Base-by-base conservation (phyloP, 148 eudicot species). In the Gaultheria prostrata region DNA sequence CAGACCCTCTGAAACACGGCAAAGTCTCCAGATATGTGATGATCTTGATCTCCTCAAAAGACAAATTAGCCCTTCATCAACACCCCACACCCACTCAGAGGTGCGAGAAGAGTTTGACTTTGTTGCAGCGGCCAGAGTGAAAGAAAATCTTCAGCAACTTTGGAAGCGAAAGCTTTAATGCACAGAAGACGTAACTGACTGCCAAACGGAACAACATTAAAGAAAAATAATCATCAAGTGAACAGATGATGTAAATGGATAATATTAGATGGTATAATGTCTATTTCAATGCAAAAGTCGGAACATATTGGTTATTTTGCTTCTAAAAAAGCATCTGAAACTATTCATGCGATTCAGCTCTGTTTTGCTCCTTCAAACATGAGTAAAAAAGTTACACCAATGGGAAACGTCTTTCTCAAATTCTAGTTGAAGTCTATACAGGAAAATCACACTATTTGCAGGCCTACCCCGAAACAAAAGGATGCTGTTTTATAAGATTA, bases 81-180 rank as follows among this genome's bases (percentile, higher is more conserved):
- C 85, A 88, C 92, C 92, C 97, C 97, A 92, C 99, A 94, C 98
- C 95, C 84, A 45, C 86, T 86, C 85, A 82, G 94, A 89, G 98
- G 99, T 93, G 97, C 90, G 95, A 92, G 97, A 88, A 88, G 80
- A 88, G 83, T 89, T 87, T 75, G 83, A 88, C 72, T 87, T 92
- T 89, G 72, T 87, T 87, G 89, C 88, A 94, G 94, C 93, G 87
- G 99, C 99, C 99, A 94, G 99, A 93, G 94, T 97, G 97, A 91
- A 93, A 53, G 79, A 74, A 73, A 74, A 74, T 74, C 24, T 39
- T 74, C 77, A 45, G 85, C 85, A 83, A 84, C 84, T 84, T 49
- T 57, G 83, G 77, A 89, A 89, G 88, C 81, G 77, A 76, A 85
- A 81, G 51, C 51, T 74, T 78, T 54, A 46, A 75, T 46, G 75